phyloP scores from a whole-genome alignment of 257 asterid species.

The Plantago ovata region DNA sequence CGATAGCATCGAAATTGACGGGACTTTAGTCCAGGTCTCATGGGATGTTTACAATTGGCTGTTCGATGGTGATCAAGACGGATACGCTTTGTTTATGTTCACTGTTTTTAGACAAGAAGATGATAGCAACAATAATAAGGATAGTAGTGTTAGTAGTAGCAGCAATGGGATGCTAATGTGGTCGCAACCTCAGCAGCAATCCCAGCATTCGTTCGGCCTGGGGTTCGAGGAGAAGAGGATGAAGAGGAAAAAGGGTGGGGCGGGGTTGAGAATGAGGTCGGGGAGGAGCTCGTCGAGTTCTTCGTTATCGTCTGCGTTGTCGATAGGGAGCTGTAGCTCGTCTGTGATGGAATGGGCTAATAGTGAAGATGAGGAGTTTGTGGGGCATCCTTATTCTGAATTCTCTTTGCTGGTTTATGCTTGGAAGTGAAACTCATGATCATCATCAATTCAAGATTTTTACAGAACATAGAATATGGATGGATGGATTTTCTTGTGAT shows the following conservation, averaged over 20 bases:
- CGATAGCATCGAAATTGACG: slow-evolving; percentile 47
- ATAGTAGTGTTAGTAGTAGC: no score
- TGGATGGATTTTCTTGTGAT: no score
- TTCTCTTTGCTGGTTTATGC: slow-evolving; percentile 61
- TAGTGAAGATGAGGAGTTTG: slow-evolving; percentile 49
- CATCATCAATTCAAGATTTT: no score
- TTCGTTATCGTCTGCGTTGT: slow-evolving; percentile 45
- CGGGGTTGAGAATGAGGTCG: slow-evolving; percentile 25
- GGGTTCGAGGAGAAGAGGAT: slow-evolving; percentile 48
- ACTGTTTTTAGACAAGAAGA: slow-evolving; percentile 27
- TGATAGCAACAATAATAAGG: background rate
- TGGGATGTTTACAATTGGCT: slow-evolving; percentile 65
- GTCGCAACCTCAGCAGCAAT: slow-evolving; percentile 25
- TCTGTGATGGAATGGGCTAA: slow-evolving; percentile 72
- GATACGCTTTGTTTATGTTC: slow-evolving; percentile 57
- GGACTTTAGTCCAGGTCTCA: slow-evolving; percentile 37
- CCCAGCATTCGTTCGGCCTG: slow-evolving; percentile 28
- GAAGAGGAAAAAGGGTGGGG: slow-evolving; percentile 33
- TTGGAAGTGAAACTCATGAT: slow-evolving; percentile 31
- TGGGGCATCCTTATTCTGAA: slow-evolving; percentile 36
- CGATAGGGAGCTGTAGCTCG: slow-evolving; percentile 42
- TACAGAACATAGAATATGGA: no score
- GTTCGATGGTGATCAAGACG: slow-evolving; percentile 38
- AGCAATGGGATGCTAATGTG: slow-evolving; percentile 16
- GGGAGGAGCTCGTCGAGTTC: slow-evolving; percentile 40